Evolutionary conservation across 768 basidiomycete genomes (phyloP).

Genomic region (Collybia sp.): DNA sequence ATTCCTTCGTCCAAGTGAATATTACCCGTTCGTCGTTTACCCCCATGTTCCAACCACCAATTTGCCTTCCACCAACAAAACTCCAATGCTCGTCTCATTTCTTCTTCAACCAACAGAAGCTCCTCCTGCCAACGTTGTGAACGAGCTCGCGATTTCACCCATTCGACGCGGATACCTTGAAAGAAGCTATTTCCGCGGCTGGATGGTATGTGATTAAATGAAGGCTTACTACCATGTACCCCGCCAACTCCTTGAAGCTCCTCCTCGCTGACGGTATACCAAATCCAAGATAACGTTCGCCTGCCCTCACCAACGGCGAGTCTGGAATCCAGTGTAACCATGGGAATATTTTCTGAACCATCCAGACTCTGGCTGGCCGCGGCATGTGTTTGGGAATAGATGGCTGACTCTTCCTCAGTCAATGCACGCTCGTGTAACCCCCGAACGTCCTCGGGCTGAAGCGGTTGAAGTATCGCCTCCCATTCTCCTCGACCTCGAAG

Average conservation of each 20-base stretch:
- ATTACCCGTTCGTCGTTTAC: neutral
- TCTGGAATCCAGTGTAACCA: neutral
- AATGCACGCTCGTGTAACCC: conserved; percentile 1
- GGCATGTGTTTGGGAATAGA: neutral
- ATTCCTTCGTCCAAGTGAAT: conserved; percentile 2
- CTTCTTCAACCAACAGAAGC: conserved; percentile 16
- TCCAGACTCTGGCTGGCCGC: neutral
- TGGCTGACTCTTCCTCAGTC: conserved; percentile 1
- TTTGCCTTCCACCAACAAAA: conserved; percentile 13
- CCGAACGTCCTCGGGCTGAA: neutral
- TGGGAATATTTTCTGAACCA: neutral
- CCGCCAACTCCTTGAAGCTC: conserved; percentile 2
- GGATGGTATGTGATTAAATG: neutral
- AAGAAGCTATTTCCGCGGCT: neutral
- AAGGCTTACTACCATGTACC: neutral
- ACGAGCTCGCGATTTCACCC: conserved; percentile 14
- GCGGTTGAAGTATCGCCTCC: neutral
- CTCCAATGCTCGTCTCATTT: conserved; percentile 18
- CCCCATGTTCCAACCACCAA: conserved; percentile 9
- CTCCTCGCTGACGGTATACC: conserved; percentile 6
- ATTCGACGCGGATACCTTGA: conserved; percentile 13
- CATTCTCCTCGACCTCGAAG: conserved; percentile 4
- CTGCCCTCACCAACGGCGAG: conserved; percentile 5
- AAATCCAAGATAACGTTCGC: conserved; percentile 8
- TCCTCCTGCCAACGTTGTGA: conserved; percentile 17